phyloP scores from a whole-genome alignment of 345 rosid genomes.

The Acer negundo region DNA sequence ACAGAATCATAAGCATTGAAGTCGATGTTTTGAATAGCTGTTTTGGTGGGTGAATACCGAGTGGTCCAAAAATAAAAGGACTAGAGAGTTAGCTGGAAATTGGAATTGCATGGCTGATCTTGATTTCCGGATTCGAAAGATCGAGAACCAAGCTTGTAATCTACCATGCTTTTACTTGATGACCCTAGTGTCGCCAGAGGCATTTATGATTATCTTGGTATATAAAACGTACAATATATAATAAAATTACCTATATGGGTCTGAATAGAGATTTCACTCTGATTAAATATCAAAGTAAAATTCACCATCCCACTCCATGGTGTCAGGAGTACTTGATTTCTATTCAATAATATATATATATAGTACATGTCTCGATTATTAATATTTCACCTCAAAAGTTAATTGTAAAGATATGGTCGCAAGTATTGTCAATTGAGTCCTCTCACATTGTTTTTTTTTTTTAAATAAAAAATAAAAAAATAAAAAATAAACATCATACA shows the following conservation, averaged over 20 bases:
- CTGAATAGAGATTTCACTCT: neutral
- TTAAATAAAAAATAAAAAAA: too few species aligned
- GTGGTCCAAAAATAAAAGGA: neutral
- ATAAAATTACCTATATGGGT: neutral
- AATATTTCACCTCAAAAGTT: too few species aligned
- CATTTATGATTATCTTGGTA: constrained; percentile 1
- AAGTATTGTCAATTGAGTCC: too few species aligned
- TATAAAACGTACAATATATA: neutral
- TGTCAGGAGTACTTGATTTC: neutral
- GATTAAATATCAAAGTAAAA: neutral
- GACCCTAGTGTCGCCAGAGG: neutral
- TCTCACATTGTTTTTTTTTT: too few species aligned
- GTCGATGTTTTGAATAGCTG: neutral
- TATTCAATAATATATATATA: too few species aligned
- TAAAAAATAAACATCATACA: too few species aligned
- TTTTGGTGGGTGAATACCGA: neutral
- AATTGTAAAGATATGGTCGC: too few species aligned
- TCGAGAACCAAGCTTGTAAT: neutral
- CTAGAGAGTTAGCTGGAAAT: neutral
- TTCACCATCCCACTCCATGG: neutral
- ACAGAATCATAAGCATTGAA: neutral
- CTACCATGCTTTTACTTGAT: neutral
- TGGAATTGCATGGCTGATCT: neutral
- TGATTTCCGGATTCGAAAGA: neutral
- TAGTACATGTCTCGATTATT: too few species aligned